A percentile compares a stretch with the other conserved stretches of the same genome.
Evolutionary conservation across 257 asterid species (phyloP).

Genomic region (Capsicum chinense): DNA sequence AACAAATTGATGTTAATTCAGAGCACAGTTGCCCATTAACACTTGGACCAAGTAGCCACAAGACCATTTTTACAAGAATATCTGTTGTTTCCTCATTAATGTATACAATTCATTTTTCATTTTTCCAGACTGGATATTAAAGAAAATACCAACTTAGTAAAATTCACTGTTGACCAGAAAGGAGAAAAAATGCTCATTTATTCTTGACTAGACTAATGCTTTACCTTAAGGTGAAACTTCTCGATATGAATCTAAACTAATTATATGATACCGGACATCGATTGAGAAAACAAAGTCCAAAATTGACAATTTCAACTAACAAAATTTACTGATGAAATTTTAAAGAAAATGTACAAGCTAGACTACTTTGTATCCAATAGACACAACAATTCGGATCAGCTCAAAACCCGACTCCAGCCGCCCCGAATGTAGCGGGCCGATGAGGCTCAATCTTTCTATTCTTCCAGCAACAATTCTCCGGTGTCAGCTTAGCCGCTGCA

Average conservation of each 20-base stretch:
- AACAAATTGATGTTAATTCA: conserved; percentile 9
- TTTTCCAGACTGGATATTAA: neutral
- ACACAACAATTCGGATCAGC: conserved; percentile 40
- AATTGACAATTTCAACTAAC: conserved; percentile 31
- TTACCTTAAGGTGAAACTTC: neutral
- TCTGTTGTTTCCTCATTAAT: neutral
- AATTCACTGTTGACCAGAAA: no score
- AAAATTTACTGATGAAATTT: neutral
- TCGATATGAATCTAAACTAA: neutral
- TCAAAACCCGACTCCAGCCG: conserved; percentile 82
- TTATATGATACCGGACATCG: neutral
- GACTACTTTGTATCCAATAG: conserved; percentile 40
- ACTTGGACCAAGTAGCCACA: neutral
- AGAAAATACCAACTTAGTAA: neutral
- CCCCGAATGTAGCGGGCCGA: conserved; percentile 61
- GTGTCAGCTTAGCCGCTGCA: conserved; percentile 83
- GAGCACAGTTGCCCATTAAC: conserved; percentile 8
- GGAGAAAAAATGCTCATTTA: neutral
- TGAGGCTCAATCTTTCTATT: conserved; percentile 82
- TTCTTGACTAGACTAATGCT: neutral
- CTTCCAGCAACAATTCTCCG: conserved; percentile 83
- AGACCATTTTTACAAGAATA: neutral
- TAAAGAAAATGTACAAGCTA: conserved; percentile 38
- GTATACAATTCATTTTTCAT: neutral
- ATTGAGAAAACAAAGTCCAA: neutral